Conservation (phyloP, 2,329 filamentous ascomycete species). For the Exophiala mesophila region DNA sequence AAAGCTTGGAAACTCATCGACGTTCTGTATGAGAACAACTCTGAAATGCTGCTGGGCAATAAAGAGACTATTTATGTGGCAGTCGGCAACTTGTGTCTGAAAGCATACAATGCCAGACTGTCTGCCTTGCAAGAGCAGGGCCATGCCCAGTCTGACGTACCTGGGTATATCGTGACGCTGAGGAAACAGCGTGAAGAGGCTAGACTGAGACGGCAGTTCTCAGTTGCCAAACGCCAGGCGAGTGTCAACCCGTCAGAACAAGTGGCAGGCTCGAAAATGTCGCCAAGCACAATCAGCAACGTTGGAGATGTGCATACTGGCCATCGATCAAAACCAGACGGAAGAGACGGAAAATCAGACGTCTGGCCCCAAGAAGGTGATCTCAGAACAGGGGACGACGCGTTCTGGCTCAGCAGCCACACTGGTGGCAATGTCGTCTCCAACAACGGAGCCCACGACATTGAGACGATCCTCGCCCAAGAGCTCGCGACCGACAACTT, state of each 20-base stretch:
- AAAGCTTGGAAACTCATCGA: conserved; percentile 35
- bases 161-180: neutral
- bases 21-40: conserved; percentile 33
- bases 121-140: conserved; percentile 17
- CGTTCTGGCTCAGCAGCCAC: neutral
- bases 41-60: conserved; percentile 25
- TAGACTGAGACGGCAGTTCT: too few species aligned
- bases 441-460: neutral
- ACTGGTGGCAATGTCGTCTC: too few species aligned
- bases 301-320: too few species aligned
- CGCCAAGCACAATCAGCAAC: too few species aligned
- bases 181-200: neutral
- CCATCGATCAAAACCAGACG: too few species aligned
- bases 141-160: neutral
- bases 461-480: conserved; percentile 21
- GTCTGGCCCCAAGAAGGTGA: too few species aligned
- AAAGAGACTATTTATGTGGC: conserved; percentile 31
- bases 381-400: neutral
- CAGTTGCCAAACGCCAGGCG: too few species aligned
- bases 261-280: too few species aligned
- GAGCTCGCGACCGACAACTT: conserved; percentile 18
- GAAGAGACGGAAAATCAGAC: too few species aligned
- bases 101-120: conserved; percentile 28
- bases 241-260: too few species aligned
- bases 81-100: conserved; percentile 32